Evolutionary conservation across 805 yeast genomes (phyloP).

Genomic region (Yarrowia alimentaria): DNA sequence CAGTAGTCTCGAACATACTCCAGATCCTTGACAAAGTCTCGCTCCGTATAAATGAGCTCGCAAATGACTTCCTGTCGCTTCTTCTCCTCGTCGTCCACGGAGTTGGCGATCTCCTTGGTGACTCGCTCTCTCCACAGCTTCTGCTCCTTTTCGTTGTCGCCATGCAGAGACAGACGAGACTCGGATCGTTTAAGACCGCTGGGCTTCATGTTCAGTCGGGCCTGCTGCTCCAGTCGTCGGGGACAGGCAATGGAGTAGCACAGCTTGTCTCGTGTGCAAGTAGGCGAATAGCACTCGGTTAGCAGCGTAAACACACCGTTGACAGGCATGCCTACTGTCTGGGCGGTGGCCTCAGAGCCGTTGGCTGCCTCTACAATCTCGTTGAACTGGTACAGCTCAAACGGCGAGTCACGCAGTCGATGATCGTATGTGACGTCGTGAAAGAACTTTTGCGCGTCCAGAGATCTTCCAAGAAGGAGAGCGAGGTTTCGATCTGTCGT

Average conservation of each 20-base stretch:
- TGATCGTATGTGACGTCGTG: conserved; percentile 96
- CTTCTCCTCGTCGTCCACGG: conserved; percentile 77
- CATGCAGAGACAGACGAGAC: conserved; percentile 64
- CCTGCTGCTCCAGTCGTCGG: conserved; percentile 91
- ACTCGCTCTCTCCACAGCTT: conserved; percentile 94
- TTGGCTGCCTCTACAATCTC: conserved; percentile 32
- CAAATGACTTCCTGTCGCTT: conserved; percentile 94
- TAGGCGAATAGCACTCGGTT: conserved; percentile 95
- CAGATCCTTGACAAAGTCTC: conserved; percentile 91
- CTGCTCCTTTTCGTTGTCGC: conserved; percentile 64
- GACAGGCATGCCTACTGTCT: conserved; percentile 42
- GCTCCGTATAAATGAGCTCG: conserved; percentile 89
- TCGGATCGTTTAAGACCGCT: conserved; percentile 73
- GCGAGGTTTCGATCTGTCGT: conserved; percentile 93
- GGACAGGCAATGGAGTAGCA: conserved; percentile 98
- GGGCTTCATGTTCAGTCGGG: conserved; percentile 83
- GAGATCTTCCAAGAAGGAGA: conserved; percentile 78
- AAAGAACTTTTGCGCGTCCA: conserved; percentile 91
- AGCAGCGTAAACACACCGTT: conserved; percentile 91
- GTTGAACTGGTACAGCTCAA: conserved; percentile 80
- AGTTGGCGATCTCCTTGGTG: conserved; percentile 70
- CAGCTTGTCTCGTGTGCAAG: conserved; percentile 81
- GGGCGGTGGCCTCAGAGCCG: conserved; percentile 19
- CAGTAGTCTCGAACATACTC: conserved; percentile 92
- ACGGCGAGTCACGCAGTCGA: conserved; percentile 79